Evolutionary conservation across 805 yeast genomes (phyloP), one percentile per base, ranked within the genome.

Genomic region (Sugiyamaella floridensis): DNA sequence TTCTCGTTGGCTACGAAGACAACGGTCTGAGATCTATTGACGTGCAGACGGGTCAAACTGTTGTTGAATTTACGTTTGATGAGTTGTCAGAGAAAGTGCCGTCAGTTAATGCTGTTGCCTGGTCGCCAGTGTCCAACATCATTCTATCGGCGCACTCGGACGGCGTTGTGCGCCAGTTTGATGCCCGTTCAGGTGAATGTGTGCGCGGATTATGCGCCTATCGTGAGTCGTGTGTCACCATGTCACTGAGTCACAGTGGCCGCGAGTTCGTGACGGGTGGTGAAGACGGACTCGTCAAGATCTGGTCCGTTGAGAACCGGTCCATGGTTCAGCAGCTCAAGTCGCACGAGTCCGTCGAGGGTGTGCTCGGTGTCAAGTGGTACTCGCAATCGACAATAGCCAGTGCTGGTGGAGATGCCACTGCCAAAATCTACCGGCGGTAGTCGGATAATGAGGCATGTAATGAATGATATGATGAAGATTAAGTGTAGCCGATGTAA

Each of bases 1-100:
- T 60, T 3, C 56, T 51, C 18, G 61, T 56, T 8, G 60, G 60
- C 11, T 60, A 51, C 43, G 58, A 56, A 19, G 55, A 60, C 40
- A 49, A 51, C 45, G 28, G 45, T 18, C 49, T 60, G n/a, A 43
- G 51, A 5, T 45, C 57, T 37, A 22, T 55, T 16, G 62, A 60
- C 15, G 42, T 55, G 34, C 62, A 56, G 22, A 50, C 53, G 14
- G 63, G 56, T 2, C 26, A 46, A 18, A 43, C 47, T 32, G 44
- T 55, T 8, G 37, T 48, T 42, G 44, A 49, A 14, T 53, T 58
- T 20, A 55, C 57, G 16, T 53, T 44, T 32, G 49, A 49, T 26
- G 22, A 26, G 12, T 19, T 16, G 20, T 20, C 19, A 15, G 47
- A 37, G 26, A 29, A 46, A 18, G 43, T n/a, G 2, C 49, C 22